Evolutionary conservation across 1,284 basidiomycete genomes (phyloP), one percentile per base, ranked within the genome.

Genomic region (Pseudozyma hubeiensis): DNA sequence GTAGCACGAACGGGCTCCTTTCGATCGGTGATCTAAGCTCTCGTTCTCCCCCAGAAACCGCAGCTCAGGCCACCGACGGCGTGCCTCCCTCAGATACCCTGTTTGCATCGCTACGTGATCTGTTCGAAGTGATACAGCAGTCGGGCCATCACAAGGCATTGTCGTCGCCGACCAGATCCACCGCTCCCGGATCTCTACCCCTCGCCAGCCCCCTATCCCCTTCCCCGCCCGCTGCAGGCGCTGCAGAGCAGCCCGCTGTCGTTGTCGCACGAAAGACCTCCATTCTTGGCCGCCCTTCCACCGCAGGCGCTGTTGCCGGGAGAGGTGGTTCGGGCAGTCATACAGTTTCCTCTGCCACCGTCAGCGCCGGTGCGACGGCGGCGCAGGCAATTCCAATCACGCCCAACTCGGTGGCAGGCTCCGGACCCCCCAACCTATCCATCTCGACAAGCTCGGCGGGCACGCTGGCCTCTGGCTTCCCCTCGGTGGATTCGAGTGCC

Each of bases 391-490:
- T 68, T n/a, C 64, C 64, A 13, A 68, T 73, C 50, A 53, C 54
- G n/a, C 40, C 64, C 11, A 57, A 34, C 33, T 56, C 70, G 5
- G 53, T 51, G n/a, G 33, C 64, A 8, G 47, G 58, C 29, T 34
- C 60, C 19, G 70, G 58, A 11, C 64, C 56, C 5, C 62, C 70
- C 10, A 61, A 53, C 16, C 33, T 70, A 37, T 71, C 74, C 47
- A 66, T 68, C 44, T 75, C 71, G 6, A 71, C 67, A 19, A 57
- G 60, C 48, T 65, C 64, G 6, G 52, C 53, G 5, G 81, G 96
- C 95, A 85, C 92, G 92, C 80, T 87, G 91, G 56, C 97, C 94
- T 84, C 89, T 92, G 55, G 90, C 90, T 40, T 91, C 91, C 31
- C 91, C 91, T 88, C 95, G 95, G 78, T 81, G 8, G 71, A 75